Percentiles rank a stretch among this genome's conserved stretches.
Conservation (phyloP, 2,329 filamentous ascomycete species). For the Microsporum audouinii region DNA sequence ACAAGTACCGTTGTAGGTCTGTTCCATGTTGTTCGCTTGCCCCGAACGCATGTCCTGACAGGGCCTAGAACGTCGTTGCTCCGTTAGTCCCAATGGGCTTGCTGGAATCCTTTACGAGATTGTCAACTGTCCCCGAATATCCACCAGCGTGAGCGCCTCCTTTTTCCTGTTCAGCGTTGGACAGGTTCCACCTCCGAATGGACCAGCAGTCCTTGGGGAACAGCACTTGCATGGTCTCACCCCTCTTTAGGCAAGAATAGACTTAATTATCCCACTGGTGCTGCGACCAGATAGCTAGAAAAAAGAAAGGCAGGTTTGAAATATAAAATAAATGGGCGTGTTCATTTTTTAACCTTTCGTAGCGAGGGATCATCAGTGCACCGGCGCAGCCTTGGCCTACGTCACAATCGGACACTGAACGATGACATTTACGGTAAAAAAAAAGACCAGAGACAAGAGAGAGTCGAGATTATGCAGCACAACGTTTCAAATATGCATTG, state of each 20-base stretch:
- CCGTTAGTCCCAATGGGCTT: conserved; percentile 1
- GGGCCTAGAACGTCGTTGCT: conserved; percentile 1
- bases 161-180: neutral
- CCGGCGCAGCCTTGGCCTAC: conserved; percentile 2
- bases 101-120: neutral
- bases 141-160: neutral
- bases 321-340: neutral
- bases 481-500: neutral
- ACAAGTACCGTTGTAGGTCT: neutral
- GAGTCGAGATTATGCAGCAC: neutral
- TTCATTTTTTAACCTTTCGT: neutral
- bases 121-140: neutral
- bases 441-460: neutral
- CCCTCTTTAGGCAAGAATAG: neutral
- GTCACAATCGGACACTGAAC: neutral
- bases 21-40: conserved; percentile 1
- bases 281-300: neutral
- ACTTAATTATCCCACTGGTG: neutral
- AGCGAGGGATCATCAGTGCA: conserved; percentile 4
- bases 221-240: neutral
- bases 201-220: neutral
- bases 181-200: neutral
- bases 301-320: neutral
- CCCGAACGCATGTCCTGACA: neutral
- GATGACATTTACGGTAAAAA: neutral